A percentile compares a stretch with the other conserved stretches of the same genome.
phyloP scores from a whole-genome alignment of 2,329 filamentous ascomycete species.

The Fusarium redolens region DNA sequence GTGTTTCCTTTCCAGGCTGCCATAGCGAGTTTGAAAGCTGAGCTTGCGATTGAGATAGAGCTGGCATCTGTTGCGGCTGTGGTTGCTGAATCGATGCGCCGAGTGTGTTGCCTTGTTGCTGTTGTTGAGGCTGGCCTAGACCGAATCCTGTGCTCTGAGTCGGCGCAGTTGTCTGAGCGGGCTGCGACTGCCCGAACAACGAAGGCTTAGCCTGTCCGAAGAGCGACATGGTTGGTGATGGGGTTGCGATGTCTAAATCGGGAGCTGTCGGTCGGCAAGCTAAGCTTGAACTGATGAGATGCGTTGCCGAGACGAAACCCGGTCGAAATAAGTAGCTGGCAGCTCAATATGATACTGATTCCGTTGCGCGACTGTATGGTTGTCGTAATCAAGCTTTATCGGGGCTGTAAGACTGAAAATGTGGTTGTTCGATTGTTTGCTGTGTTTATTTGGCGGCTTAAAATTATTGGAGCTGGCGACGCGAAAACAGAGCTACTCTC shows the following conservation, averaged over 20 bases:
- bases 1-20: conserved; percentile 63
- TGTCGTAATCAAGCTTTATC: not conserved
- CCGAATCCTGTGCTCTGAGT: conserved; percentile 32
- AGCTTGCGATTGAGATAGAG: conserved; percentile 58
- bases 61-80: conserved; percentile 57
- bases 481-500: conserved; percentile 45
- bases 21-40: conserved; percentile 63
- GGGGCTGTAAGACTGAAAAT: conserved; percentile 32
- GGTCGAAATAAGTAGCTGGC: not conserved
- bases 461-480: conserved; percentile 46
- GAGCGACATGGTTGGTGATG: conserved; percentile 50
- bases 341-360: not conserved
- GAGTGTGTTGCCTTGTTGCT: conserved; percentile 52
- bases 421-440: conserved; percentile 18
- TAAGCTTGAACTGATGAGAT: conserved; percentile 26
- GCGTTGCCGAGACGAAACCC: conserved; percentile 16
- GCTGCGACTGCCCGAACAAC: conserved; percentile 54
- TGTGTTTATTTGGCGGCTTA: conserved; percentile 42
- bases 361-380: not conserved
- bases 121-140: conserved; percentile 48
- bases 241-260: conserved; percentile 23
- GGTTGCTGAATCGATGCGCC: conserved; percentile 51
- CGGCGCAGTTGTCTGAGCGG: conserved; percentile 49
- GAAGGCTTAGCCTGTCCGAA: conserved; percentile 55
- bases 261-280: conserved; percentile 22